Percentiles rank a stretch among this genome's conserved stretches.
Evolutionary conservation across 2,329 filamentous ascomycete species (phyloP).

Genomic region (Aspergillus eucalypticola): DNA sequence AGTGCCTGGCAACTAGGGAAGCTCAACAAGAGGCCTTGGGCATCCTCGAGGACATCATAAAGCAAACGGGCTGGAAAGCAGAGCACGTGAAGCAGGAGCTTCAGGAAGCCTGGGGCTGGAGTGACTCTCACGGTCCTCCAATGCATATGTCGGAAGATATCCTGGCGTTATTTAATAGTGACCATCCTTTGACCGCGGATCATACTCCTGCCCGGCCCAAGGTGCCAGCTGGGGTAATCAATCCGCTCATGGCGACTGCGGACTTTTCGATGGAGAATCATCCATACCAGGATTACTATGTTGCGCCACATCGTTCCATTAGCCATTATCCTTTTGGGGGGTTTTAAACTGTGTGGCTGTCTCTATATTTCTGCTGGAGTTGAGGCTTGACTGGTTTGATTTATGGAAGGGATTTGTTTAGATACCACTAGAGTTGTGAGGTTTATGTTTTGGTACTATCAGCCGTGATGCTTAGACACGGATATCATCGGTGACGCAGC

Average conservation of each 20-base stretch:
- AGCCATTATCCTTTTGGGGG: constrained; percentile 28
- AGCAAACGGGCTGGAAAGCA: constrained; percentile 77
- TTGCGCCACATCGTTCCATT: constrained; percentile 57
- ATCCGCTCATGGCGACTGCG: constrained; percentile 69
- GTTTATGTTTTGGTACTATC: background rate
- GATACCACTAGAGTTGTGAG: constrained; percentile 2
- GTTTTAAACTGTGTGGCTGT: constrained; percentile 13
- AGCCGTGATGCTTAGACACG: too few species aligned
- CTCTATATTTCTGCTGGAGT: background rate
- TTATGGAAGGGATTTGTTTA: background rate
- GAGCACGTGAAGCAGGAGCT: constrained; percentile 71
- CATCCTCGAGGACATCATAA: constrained; percentile 73
- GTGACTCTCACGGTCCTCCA: constrained; percentile 37
- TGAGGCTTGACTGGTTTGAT: background rate
- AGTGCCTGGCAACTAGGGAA: constrained; percentile 65
- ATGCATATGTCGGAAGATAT: constrained; percentile 10
- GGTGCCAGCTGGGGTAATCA: constrained; percentile 56
- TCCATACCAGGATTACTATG: constrained; percentile 79
- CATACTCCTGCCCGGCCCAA: constrained; percentile 32
- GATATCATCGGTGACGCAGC: too few species aligned
- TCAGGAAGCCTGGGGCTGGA: constrained; percentile 76
- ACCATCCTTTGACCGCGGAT: constrained; percentile 15
- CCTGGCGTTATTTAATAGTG: constrained; percentile 17
- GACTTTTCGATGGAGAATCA: constrained; percentile 78
- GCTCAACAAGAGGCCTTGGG: constrained; percentile 80